These are phyloP conservation scores for Cucurbita argyrosperma DNA, from an alignment of 306 rosid genomes.

Conservation along the genomic window DNA sequence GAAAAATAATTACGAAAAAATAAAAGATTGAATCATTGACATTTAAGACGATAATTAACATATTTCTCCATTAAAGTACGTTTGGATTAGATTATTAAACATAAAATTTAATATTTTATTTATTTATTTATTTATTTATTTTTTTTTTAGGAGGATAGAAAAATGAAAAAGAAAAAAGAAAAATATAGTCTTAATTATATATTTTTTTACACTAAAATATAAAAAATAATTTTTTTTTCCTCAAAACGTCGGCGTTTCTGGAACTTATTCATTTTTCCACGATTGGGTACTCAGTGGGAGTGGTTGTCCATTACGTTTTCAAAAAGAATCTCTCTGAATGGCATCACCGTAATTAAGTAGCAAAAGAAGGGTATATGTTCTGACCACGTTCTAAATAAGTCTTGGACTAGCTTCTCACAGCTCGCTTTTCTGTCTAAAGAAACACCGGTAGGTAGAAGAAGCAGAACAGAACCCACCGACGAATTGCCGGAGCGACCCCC, in stretches of 20 bases:
- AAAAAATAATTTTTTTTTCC: not conserved
- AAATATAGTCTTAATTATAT: too few relatives aligned
- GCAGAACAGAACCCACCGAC: not conserved
- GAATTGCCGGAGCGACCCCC: not conserved
- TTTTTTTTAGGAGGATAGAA: too few relatives aligned
- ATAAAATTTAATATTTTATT: too few relatives aligned
- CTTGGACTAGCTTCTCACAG: not conserved
- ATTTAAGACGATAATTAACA: too few relatives aligned
- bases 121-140: too few relatives aligned
- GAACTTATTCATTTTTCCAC: not conserved
- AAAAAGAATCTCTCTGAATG: not conserved
- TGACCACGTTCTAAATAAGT: constrained; percentile 9
- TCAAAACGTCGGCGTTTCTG: not conserved
- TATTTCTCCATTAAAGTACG: too few relatives aligned
- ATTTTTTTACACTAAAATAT: too few relatives aligned
- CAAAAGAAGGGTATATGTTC: not conserved
- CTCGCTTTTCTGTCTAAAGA: not conserved
- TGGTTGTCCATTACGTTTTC: not conserved
- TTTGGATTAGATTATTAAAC: too few relatives aligned
- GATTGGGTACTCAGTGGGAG: not conserved
- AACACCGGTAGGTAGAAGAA: not conserved
- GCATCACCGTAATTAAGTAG: not conserved
- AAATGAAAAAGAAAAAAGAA: too few relatives aligned
- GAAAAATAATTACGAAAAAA: too few relatives aligned
- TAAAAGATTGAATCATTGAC: too few relatives aligned